Percentiles rank a stretch among this genome's conserved stretches.
phyloP scores from a whole-genome alignment of 352 stramenopile genomes.

The Saprolegnia parasitica region DNA sequence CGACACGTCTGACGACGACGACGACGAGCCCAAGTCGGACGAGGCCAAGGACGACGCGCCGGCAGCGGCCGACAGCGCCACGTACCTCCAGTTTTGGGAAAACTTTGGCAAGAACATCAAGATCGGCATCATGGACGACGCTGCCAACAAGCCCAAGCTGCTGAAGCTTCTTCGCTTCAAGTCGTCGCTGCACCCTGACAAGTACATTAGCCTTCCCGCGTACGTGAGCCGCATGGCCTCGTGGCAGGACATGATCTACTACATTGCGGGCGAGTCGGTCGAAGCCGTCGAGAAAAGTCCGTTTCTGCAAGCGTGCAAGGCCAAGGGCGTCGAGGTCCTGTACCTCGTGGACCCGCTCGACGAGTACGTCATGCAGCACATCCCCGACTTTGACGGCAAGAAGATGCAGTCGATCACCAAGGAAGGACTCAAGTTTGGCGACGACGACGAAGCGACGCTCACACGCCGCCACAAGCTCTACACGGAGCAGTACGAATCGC shows the following conservation, averaged over 20 bases:
- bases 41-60: conserved; percentile 46
- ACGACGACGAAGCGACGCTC: conserved; percentile 95
- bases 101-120: conserved; percentile 98
- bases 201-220: conserved; percentile 92
- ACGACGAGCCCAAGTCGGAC: conserved; percentile 37
- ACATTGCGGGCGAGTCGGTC: conserved; percentile 93
- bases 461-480: conserved; percentile 96
- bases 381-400: conserved; percentile 93
- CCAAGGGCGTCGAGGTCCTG: conserved; percentile 97
- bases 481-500: conserved; percentile 92
- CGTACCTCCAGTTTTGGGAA: conserved; percentile 98
- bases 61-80: conserved; percentile 61
- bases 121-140: conserved; percentile 98
- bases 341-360: conserved; percentile 98
- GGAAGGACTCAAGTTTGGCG: conserved; percentile 98
- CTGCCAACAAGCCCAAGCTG: conserved; percentile 91
- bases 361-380: conserved; percentile 96
- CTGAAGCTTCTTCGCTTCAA: conserved; percentile 97
- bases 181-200: conserved; percentile 87
- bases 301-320: conserved; percentile 96
- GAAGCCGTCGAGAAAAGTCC: conserved; percentile 92
- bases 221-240: conserved; percentile 98
- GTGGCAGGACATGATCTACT: conserved; percentile 99
- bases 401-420: conserved; percentile 97
- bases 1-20: conserved; percentile 32